phyloP scores from a whole-genome alignment of 1,284 basidiomycete species.

The Austroboletus niveus region DNA sequence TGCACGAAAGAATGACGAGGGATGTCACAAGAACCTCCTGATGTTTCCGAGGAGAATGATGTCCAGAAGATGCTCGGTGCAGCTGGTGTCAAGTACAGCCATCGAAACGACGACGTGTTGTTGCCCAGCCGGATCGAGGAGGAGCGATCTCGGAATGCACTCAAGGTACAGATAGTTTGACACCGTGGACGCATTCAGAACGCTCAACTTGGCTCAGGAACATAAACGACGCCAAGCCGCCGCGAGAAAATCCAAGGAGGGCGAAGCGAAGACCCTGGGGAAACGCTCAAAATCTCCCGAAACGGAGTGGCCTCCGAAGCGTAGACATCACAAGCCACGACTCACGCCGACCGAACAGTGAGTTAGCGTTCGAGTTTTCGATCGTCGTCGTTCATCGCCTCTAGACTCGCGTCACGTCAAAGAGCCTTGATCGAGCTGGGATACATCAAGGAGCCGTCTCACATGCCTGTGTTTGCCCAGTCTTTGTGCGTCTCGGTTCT shows the following conservation, averaged over 20 bases:
- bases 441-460: conserved; percentile 47
- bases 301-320: conserved; percentile 61
- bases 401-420: conserved; percentile 51
- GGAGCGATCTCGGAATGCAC: conserved; percentile 50
- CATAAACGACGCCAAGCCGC: conserved; percentile 30
- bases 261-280: conserved; percentile 7
- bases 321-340: conserved; percentile 54
- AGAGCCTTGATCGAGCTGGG: conserved; percentile 59
- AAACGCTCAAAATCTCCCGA: conserved; percentile 33
- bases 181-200: background rate
- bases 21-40: conserved; percentile 31
- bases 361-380: conserved; percentile 17
- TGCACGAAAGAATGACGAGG: background rate
- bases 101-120: conserved; percentile 70
- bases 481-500: conserved; percentile 50
- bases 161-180: conserved; percentile 43
- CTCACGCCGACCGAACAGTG: conserved; percentile 52
- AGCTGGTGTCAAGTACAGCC: conserved; percentile 65
- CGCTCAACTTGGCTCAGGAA: conserved; percentile 21
- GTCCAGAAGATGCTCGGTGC: conserved; percentile 58
- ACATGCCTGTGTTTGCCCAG: conserved; percentile 56
- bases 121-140: conserved; percentile 67
- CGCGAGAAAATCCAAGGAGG: conserved; percentile 26
- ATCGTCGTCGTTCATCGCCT: conserved; percentile 4
- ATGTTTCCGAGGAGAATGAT: conserved; percentile 37